These are phyloP conservation scores for Chaetomiaceae sp. DNA, from an alignment of 2,329 filamentous ascomycete genomes.

Conservation along the genomic window DNA sequence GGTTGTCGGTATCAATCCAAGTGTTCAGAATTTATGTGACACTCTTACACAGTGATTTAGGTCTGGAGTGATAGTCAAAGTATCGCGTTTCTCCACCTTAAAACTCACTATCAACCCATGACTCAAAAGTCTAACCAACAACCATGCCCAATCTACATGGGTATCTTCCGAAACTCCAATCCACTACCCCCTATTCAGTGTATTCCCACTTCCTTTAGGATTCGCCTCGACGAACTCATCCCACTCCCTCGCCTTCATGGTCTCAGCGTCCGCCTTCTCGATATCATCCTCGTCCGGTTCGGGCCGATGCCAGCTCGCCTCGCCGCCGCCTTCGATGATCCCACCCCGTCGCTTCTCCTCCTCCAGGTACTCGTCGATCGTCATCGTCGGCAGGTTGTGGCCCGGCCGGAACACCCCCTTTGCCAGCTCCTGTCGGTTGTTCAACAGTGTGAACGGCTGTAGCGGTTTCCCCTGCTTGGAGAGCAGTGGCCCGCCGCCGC, in stretches of 20 bases:
- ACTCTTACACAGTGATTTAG: too few relatives aligned
- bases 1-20: too few relatives aligned
- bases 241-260: slow-evolving; percentile 90
- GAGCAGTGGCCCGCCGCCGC: slow-evolving; percentile 64
- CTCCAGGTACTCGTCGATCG: slow-evolving; percentile 93
- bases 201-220: slow-evolving; percentile 77
- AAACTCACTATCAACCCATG: too few relatives aligned
- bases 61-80: too few relatives aligned
- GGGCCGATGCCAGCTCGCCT: slow-evolving; percentile 61
- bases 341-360: slow-evolving; percentile 81
- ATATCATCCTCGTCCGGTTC: slow-evolving; percentile 86
- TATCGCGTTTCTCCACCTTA: too few relatives aligned
- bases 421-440: slow-evolving; percentile 68
- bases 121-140: too few relatives aligned
- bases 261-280: slow-evolving; percentile 83
- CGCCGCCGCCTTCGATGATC: slow-evolving; percentile 87
- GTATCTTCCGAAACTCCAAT: too few relatives aligned
- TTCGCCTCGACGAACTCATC: slow-evolving; percentile 92
- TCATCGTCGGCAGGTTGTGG: slow-evolving; percentile 95
- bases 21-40: too few relatives aligned
- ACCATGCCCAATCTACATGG: too few relatives aligned
- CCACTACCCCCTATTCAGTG: slow-evolving; percentile 65
- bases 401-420: slow-evolving; percentile 83
- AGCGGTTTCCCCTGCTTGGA: slow-evolving; percentile 77
- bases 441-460: slow-evolving; percentile 83